Evolutionary conservation across 352 stramenopile species (phyloP).

Genomic region (Globisporangium camurandrum): DNA sequence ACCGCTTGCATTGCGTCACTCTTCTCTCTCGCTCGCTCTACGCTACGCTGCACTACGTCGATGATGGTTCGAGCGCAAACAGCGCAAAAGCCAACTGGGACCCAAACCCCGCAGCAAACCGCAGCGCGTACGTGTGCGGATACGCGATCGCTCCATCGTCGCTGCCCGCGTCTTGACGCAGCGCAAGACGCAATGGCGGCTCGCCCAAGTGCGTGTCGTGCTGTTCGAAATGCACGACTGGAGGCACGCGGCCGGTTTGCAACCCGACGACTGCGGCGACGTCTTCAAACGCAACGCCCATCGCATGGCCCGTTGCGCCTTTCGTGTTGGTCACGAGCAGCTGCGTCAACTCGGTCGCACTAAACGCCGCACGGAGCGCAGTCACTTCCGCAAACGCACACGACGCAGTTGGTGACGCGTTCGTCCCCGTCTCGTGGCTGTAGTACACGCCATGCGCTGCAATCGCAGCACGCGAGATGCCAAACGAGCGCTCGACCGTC

Average conservation of each 20-base stretch:
- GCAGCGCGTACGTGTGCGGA: conserved; percentile 88
- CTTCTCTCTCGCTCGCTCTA: neutral
- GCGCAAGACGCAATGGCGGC: conserved; percentile 42
- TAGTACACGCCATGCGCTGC: conserved; percentile 94
- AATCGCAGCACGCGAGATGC: conserved; percentile 89
- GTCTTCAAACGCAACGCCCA: conserved; percentile 96
- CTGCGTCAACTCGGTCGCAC: conserved; percentile 58
- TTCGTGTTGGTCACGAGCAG: conserved; percentile 91
- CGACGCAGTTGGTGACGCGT: conserved; percentile 87
- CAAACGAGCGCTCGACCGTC: conserved; percentile 85
- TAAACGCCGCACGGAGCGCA: conserved; percentile 52
- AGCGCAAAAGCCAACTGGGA: conserved; percentile 95
- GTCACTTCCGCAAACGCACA: conserved; percentile 93
- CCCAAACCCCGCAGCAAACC: conserved; percentile 94
- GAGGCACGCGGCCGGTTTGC: conserved; percentile 73
- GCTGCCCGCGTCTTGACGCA: too few relatives aligned
- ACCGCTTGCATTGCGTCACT: neutral
- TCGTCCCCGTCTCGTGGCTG: conserved; percentile 95
- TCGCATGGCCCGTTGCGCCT: conserved; percentile 94
- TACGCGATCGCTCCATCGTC: conserved; percentile 69
- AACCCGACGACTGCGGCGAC: conserved; percentile 91
- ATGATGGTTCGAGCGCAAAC: conserved; percentile 67
- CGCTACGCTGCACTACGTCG: neutral
- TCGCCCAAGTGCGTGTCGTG: conserved; percentile 69
- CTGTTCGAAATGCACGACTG: conserved; percentile 88